Evolutionary conservation across 805 yeast genomes (phyloP).

Genomic region (Isabelozyma rhagii): DNA sequence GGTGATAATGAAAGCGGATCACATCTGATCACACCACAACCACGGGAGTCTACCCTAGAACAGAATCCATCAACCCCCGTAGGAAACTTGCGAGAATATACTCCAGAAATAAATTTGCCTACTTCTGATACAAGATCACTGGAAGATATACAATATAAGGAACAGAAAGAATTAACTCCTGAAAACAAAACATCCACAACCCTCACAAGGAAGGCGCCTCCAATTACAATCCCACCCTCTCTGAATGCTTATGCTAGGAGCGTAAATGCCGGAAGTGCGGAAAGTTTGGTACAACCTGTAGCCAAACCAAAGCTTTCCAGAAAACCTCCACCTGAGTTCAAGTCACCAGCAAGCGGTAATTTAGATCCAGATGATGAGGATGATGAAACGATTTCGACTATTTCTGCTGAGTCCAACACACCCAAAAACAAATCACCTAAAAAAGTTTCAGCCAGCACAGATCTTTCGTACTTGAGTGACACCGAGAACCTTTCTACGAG

Average conservation of each 20-base stretch:
- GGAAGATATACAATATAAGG: background rate
- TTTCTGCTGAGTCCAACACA: background rate
- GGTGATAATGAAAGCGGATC: background rate
- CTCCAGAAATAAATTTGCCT: too few species aligned
- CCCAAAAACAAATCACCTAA: background rate
- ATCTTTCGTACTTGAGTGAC: background rate
- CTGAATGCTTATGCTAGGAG: conserved; percentile 26
- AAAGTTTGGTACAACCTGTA: conserved; percentile 9
- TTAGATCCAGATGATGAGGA: background rate
- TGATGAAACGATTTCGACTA: background rate
- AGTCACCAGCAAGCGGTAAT: background rate
- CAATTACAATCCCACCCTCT: conserved; percentile 25
- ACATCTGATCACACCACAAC: background rate
- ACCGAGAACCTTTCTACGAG: background rate
- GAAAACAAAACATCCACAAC: background rate
- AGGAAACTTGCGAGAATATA: too few species aligned
- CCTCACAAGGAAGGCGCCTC: conserved; percentile 9
- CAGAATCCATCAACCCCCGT: too few species aligned
- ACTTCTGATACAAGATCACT: background rate
- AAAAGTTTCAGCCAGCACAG: background rate
- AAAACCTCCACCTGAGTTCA: conserved; percentile 25
- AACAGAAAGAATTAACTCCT: background rate
- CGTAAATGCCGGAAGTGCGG: conserved; percentile 18
- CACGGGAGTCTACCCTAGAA: too few species aligned
- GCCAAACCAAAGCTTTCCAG: conserved; percentile 16